These are phyloP conservation scores for Tetrahymena elliotti DNA, from an alignment of 73 alveolate species.

Conservation along the genomic window DNA sequence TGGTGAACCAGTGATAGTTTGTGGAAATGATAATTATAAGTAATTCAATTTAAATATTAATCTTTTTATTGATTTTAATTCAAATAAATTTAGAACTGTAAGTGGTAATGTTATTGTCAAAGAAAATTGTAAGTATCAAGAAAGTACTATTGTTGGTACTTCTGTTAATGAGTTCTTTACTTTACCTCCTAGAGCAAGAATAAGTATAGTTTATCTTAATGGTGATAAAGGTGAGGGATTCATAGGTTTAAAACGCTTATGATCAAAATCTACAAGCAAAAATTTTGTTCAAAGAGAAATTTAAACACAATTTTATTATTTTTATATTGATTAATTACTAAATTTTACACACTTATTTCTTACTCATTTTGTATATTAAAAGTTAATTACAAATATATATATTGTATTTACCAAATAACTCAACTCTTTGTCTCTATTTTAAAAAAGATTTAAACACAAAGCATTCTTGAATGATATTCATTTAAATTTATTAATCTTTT, in stretches of 20 bases:
- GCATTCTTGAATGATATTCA: too few species aligned
- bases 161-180: not conserved
- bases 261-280: not conserved
- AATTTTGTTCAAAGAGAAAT: not conserved
- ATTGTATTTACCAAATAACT: too few species aligned
- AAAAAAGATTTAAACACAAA: too few species aligned
- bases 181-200: not conserved
- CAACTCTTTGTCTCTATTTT: too few species aligned
- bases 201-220: not conserved
- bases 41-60: not conserved
- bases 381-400: too few species aligned
- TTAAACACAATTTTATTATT: not conserved
- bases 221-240: not conserved
- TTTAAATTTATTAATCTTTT: too few species aligned
- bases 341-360: too few species aligned
- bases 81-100: not conserved
- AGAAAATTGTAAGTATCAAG: not conserved
- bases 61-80: not conserved
- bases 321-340: too few species aligned
- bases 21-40: slow-evolving; percentile 51
- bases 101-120: not conserved
- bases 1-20: slow-evolving; percentile 65
- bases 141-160: not conserved
- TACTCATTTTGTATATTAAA: not conserved
- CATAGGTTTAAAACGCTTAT: not conserved